Conservation (phyloP, 1,139 yeast genomes). For the Hyphopichia khmerensis region DNA sequence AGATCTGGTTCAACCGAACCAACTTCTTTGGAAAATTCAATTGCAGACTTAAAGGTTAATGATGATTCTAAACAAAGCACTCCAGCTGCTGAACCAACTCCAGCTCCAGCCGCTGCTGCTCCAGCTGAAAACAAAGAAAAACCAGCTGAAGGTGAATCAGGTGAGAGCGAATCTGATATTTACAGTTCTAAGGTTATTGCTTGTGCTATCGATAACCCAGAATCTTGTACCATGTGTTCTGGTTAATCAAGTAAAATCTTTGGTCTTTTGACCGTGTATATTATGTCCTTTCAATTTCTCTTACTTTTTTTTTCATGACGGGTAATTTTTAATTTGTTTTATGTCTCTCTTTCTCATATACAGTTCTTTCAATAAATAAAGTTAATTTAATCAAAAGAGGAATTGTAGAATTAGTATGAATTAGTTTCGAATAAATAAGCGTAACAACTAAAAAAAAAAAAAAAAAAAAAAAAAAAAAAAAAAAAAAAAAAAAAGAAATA, state of each 20-base stretch:
- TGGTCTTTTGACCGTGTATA: neutral
- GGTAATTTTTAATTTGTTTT: slow-evolving; percentile 1
- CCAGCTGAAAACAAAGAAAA: slow-evolving; percentile 11
- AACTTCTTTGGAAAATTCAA: slow-evolving; percentile 47
- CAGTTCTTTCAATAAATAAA: neutral
- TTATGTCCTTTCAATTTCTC: neutral
- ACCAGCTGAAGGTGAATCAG: slow-evolving; percentile 18
- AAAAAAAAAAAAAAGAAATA: too few species aligned
- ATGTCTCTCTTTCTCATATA: neutral
- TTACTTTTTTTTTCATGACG: neutral
- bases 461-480: too few species aligned
- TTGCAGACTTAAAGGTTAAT: slow-evolving; percentile 42
- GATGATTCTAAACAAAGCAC: slow-evolving; percentile 10
- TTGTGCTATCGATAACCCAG: slow-evolving; percentile 96
- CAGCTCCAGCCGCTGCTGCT: slow-evolving; percentile 11
- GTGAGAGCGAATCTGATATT: slow-evolving; percentile 56
- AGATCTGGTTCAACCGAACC: slow-evolving; percentile 48
- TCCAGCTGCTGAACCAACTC: slow-evolving; percentile 10
- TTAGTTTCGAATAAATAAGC: too few species aligned
- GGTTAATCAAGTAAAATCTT: slow-evolving; percentile 49
- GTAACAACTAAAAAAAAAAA: too few species aligned
- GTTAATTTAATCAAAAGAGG: neutral
- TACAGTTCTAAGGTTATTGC: slow-evolving; percentile 92
- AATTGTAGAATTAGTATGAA: too few species aligned
- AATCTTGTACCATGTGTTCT: slow-evolving; percentile 98